Conservation (phyloP, 306 rosid genomes). For the Vigna angularis region DNA sequence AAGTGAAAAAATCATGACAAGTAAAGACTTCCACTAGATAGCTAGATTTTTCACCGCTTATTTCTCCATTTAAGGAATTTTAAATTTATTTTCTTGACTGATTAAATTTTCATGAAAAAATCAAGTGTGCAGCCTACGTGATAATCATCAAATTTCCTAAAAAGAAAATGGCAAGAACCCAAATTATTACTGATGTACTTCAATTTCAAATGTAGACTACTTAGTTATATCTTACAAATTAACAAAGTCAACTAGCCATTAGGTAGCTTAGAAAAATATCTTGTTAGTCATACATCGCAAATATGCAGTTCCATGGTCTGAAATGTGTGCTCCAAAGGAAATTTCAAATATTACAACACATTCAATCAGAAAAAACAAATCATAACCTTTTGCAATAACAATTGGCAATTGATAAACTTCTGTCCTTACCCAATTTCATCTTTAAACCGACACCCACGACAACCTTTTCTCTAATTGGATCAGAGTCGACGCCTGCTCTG, state of each 20-base stretch:
- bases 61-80: constrained; percentile 22
- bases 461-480: constrained; percentile 78
- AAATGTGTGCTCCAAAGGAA: constrained; percentile 80
- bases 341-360: too few relatives aligned
- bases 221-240: constrained; percentile 13
- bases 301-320: constrained; percentile 79
- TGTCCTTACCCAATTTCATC: constrained; percentile 65
- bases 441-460: constrained; percentile 80
- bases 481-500: constrained; percentile 64
- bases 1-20: neutral
- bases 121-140: constrained; percentile 1
- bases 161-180: constrained; percentile 1
- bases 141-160: constrained; percentile 13
- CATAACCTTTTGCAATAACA: too few relatives aligned
- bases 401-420: too few relatives aligned
- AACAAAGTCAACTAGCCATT: constrained; percentile 1
- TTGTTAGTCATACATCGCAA: constrained; percentile 58
- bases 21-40: neutral
- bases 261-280: neutral
- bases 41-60: neutral
- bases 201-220: constrained; percentile 16
- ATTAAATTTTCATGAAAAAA: constrained; percentile 17
- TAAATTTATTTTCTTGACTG: neutral
- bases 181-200: neutral
- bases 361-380: too few relatives aligned